A percentile compares a stretch with the other conserved stretches of the same genome.
Conservation (phyloP, 495 filamentous ascomycete genomes). For the Lophiotrema nucula region DNA sequence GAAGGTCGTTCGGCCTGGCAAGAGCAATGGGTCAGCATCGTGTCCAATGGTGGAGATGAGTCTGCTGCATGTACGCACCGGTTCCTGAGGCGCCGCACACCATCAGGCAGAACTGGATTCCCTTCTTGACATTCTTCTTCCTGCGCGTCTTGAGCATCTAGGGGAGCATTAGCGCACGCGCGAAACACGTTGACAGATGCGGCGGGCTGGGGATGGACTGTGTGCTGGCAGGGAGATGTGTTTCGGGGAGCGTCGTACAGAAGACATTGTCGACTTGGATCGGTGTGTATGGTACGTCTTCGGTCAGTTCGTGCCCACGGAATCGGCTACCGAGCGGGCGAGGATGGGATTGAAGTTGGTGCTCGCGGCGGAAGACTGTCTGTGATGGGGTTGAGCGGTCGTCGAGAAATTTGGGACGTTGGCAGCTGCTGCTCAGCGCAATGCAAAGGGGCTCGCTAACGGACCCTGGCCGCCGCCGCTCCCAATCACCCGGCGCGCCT, state of each 20-base stretch:
- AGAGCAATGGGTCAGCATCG: conserved; percentile 2
- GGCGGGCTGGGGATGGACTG: conserved; percentile 9
- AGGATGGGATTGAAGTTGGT: too few species aligned
- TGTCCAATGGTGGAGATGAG: neutral
- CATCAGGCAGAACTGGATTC: conserved; percentile 99
- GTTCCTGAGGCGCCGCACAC: conserved; percentile 98
- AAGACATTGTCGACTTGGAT: conserved; percentile 23
- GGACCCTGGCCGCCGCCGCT: conserved; percentile 8
- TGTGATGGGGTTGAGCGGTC: conserved; percentile 29
- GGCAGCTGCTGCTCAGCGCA: conserved; percentile 27
- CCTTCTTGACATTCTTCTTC: conserved; percentile 99
- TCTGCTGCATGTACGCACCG: conserved; percentile 58
- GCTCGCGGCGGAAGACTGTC: conserved; percentile 8
- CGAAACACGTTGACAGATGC: conserved; percentile 16
- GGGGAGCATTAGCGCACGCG: conserved; percentile 30
- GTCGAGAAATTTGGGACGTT: conserved; percentile 35
- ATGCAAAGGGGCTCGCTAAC: conserved; percentile 38
- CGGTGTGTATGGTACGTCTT: conserved; percentile 8
- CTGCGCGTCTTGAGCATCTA: conserved; percentile 78
- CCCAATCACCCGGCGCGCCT: conserved; percentile 16
- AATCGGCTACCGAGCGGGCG: neutral
- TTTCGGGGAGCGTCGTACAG: conserved; percentile 21
- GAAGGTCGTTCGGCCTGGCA: conserved; percentile 89
- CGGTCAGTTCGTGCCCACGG: conserved; percentile 2
- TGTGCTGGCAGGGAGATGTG: conserved; percentile 16